Evolutionary conservation across 805 yeast genomes (phyloP).

Genomic region (Barnettozyma vustinii): DNA sequence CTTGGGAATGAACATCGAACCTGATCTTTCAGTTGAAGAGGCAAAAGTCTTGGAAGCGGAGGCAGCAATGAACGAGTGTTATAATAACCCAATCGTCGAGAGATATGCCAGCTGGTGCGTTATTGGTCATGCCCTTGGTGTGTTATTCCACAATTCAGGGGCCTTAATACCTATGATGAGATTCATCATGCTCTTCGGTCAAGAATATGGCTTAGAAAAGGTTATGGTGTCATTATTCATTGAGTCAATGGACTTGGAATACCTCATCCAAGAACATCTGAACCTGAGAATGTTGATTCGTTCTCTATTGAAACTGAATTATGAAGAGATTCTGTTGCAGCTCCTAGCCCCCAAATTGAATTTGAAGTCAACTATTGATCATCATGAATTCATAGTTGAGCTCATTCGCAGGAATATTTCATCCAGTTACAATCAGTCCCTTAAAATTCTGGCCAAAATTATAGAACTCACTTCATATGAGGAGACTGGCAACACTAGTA

Average conservation of each 20-base stretch:
- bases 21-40: conserved; percentile 1
- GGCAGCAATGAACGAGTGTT: conserved; percentile 2
- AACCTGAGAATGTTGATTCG: not conserved
- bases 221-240: conserved; percentile 1
- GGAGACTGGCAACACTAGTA: not conserved
- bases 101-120: conserved; percentile 10
- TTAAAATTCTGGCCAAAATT: not conserved
- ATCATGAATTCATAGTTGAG: not conserved
- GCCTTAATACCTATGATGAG: conserved; percentile 2
- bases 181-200: conserved; percentile 1
- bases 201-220: not conserved
- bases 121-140: conserved; percentile 16
- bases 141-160: conserved; percentile 5
- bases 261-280: not conserved
- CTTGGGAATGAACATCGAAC: conserved; percentile 7
- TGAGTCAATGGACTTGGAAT: not conserved
- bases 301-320: not conserved
- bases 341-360: not conserved
- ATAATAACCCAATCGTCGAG: conserved; percentile 5
- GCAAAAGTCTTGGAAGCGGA: conserved; percentile 6
- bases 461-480: not conserved
- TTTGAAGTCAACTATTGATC: not conserved
- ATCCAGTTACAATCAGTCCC: not conserved
- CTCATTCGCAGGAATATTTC: not conserved
- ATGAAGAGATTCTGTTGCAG: not conserved